phyloP scores from a whole-genome alignment of 2,329 filamentous ascomycete species.

The Pyrenochaeta sp. region DNA sequence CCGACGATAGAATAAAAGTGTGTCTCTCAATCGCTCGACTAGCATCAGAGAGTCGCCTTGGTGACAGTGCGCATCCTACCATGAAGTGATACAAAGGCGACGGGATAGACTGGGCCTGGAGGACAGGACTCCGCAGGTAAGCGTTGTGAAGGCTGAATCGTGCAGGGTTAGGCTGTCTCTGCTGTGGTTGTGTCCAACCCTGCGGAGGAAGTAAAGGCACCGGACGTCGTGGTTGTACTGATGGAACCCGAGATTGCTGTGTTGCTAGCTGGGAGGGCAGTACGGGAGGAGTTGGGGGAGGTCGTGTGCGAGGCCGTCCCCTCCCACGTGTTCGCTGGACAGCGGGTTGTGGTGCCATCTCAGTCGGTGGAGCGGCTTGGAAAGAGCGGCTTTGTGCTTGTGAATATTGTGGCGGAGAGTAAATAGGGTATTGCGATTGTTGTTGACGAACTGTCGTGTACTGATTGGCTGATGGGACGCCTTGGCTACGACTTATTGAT shows the following conservation, averaged over 20 bases:
- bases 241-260: too few relatives aligned
- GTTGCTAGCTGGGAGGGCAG: background rate
- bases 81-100: conserved; percentile 65
- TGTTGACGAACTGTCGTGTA: background rate
- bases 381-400: background rate
- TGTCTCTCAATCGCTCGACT: conserved; percentile 53
- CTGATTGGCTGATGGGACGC: background rate
- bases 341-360: background rate
- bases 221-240: background rate
- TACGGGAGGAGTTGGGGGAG: background rate
- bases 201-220: conserved; percentile 47
- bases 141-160: conserved; percentile 66
- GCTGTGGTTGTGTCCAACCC: conserved; percentile 45
- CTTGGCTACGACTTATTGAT: background rate
- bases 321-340: conserved; percentile 11
- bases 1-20: conserved; percentile 57
- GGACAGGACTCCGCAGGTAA: conserved; percentile 63
- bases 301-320: conserved; percentile 1
- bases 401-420: background rate
- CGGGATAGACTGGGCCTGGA: conserved; percentile 39
- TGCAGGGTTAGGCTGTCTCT: conserved; percentile 55
- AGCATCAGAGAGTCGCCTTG: conserved; percentile 50
- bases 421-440: background rate
- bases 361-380: background rate
- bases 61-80: conserved; percentile 60